Evolutionary conservation across 139 green algal genomes (phyloP), one percentile per base, ranked within the genome.

Genomic region (Coccomyxa sp.): DNA sequence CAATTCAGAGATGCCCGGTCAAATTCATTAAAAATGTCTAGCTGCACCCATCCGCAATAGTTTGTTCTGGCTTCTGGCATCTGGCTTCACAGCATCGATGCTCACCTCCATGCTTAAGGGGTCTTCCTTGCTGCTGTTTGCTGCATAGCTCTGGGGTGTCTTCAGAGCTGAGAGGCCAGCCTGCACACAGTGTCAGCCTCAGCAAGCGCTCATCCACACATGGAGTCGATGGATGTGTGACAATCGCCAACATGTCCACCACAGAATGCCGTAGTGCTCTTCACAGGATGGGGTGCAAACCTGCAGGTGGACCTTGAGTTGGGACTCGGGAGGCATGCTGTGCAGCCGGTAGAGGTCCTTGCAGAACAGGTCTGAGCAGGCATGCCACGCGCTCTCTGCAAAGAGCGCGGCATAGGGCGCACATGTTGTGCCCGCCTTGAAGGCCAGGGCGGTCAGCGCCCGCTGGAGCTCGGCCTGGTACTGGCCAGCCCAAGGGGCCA

Each of bases 141-240:
- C 81, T 32, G 27, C 32, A 82, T 92, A 90, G 77, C 84, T 91
- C 23, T 84, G 76, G 13, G 91, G 92, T 17, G 93, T 96, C 77
- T 98, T 98, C 31, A 98, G 88, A 14, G 93, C 95, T 9, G 90
- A 94, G 58, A 98, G 91, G 1, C 95, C 95, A 0, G 95, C 94
- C 89, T 95, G 88, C 79, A 91, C 90, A 76, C 85, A 38, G 83
- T 75, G 16, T 66, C 32, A 11, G 57, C 63, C 63, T 71, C 18
- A 71, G 63, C 63, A 11, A 71, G n/a, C n/a, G n/a, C 21, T 25
- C 21, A 1, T 71, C 18, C 21, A 25, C 18, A 25, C 7, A 28
- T 71, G 4, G 1, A 71, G 63, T 4, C 63, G 9, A 21, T 25
- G 21, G 63, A 71, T 28, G 21, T 71, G 21, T 25, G 63, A 71